Percentiles rank a stretch among this genome's conserved stretches.
These are phyloP conservation scores for Aureobasidium vineae DNA, from an alignment of 2,329 filamentous ascomycete species.

Conservation along the genomic window DNA sequence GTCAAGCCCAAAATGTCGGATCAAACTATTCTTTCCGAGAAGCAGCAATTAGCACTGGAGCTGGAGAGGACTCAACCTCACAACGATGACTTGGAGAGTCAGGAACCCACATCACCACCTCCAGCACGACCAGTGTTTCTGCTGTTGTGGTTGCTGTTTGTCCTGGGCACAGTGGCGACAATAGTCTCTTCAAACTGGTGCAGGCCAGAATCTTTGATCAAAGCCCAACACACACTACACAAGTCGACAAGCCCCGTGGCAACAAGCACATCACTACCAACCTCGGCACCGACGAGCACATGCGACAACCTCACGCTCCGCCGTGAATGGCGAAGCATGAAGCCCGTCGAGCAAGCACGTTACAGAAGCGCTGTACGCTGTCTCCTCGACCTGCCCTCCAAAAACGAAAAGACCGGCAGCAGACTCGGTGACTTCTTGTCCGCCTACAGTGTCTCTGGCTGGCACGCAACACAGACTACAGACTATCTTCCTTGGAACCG, in stretches of 20 bases:
- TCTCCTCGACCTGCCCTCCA: conserved; percentile 30
- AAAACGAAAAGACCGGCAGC: conserved; percentile 28
- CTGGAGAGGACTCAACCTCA: conserved; percentile 1
- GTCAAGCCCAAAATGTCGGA: conserved; percentile 4
- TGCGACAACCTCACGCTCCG: conserved; percentile 21
- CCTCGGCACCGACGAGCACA: conserved; percentile 24
- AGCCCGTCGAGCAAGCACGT: conserved; percentile 29
- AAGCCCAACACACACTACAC: not conserved
- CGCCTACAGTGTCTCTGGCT: conserved; percentile 31
- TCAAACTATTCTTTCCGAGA: conserved; percentile 19
- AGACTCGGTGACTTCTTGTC: conserved; percentile 35
- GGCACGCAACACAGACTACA: conserved; percentile 31
- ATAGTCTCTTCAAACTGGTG: conserved; percentile 23
- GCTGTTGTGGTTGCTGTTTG: conserved; percentile 13
- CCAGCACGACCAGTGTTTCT: conserved; percentile 17
- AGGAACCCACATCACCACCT: not conserved
- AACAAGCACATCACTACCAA: conserved; percentile 4
- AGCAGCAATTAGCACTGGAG: conserved; percentile 2
- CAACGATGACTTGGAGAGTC: conserved; percentile 11
- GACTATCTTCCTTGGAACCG: conserved; percentile 35
- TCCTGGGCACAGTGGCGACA: conserved; percentile 20
- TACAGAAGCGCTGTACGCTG: conserved; percentile 34
- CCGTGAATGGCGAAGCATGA: conserved; percentile 33
- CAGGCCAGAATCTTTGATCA: not conserved
- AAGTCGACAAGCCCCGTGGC: not conserved